Percentiles rank a stretch among this genome's conserved stretches.
phyloP scores from a whole-genome alignment of 495 filamentous ascomycete species.

The Pseudoneurospora amorphoporcata region DNA sequence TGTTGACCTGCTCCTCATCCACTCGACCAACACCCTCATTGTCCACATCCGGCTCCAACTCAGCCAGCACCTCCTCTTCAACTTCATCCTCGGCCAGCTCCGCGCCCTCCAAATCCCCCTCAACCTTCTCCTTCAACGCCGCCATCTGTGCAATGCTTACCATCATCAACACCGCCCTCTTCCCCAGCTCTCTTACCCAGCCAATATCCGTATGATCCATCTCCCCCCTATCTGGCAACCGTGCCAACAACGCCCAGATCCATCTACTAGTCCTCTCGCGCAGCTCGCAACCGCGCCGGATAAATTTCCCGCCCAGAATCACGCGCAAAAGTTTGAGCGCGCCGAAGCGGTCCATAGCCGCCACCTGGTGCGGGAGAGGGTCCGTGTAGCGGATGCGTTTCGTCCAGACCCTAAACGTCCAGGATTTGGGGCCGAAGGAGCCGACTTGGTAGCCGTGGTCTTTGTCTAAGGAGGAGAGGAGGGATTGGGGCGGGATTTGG shows the following conservation, averaged over 20 bases:
- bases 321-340: slow-evolving; percentile 46
- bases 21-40: slow-evolving; percentile 11
- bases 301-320: slow-evolving; percentile 33
- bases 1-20: slow-evolving; percentile 7
- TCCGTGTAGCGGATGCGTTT: slow-evolving; percentile 41
- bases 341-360: slow-evolving; percentile 52
- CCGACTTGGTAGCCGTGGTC: slow-evolving; percentile 49
- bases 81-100: slow-evolving; percentile 10
- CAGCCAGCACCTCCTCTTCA: slow-evolving; percentile 17
- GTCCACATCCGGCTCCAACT: slow-evolving; percentile 9
- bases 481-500: slow-evolving; percentile 38
- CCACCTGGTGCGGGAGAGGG: slow-evolving; percentile 58
- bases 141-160: slow-evolving; percentile 40
- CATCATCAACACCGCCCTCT: slow-evolving; percentile 45
- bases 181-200: slow-evolving; percentile 47
- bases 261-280: slow-evolving; percentile 42
- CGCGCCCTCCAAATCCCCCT: slow-evolving; percentile 14
- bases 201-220: slow-evolving; percentile 48
- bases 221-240: slow-evolving; percentile 45
- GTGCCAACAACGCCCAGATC: slow-evolving; percentile 53
- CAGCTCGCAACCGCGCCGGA: slow-evolving; percentile 37
- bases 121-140: slow-evolving; percentile 29
- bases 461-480: slow-evolving; percentile 41
- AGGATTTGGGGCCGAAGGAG: slow-evolving; percentile 28
- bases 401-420: slow-evolving; percentile 40